Percentiles rank a stretch among this genome's conserved stretches.
Conservation (phyloP, 2,329 filamentous ascomycete genomes). For the Stylonectria norvegica region DNA sequence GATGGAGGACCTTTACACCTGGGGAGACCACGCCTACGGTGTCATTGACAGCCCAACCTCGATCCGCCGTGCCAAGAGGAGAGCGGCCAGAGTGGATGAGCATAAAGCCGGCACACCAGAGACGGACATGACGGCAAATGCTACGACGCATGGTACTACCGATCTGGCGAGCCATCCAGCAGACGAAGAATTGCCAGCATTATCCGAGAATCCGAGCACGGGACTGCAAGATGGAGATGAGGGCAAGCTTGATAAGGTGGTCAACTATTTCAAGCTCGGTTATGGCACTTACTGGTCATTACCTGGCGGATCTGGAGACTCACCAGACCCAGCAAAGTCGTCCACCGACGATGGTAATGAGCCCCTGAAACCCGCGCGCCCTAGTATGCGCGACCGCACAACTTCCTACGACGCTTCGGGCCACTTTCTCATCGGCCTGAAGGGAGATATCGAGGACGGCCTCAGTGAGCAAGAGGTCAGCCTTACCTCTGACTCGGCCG, state of each 20-base stretch:
- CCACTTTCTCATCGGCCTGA: conserved; percentile 65
- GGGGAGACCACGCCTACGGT: conserved; percentile 82
- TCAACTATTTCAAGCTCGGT: conserved; percentile 63
- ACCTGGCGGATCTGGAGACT: conserved; percentile 24
- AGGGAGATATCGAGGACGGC: conserved; percentile 58
- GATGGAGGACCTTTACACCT: conserved; percentile 84
- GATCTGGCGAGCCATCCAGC: not conserved
- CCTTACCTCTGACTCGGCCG: conserved; percentile 27
- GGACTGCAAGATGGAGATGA: conserved; percentile 26
- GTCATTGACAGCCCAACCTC: conserved; percentile 75
- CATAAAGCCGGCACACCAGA: conserved; percentile 7
- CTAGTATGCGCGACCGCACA: conserved; percentile 10
- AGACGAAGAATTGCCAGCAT: conserved; percentile 1
- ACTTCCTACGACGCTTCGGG: conserved; percentile 35
- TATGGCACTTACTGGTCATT: conserved; percentile 66
- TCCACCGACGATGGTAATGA: conserved; percentile 4
- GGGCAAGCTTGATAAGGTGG: conserved; percentile 51
- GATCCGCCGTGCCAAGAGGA: conserved; percentile 49
- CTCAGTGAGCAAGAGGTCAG: conserved; percentile 30
- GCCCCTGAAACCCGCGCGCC: conserved; percentile 8
- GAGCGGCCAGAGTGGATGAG: conserved; percentile 13
- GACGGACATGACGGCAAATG: not conserved
- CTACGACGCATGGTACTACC: not conserved
- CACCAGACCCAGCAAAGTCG: conserved; percentile 11
- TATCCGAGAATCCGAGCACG: conserved; percentile 14